These are phyloP conservation scores for Hansenula sp. DNA, from an alignment of 1,139 yeast species.

Conservation along the genomic window DNA sequence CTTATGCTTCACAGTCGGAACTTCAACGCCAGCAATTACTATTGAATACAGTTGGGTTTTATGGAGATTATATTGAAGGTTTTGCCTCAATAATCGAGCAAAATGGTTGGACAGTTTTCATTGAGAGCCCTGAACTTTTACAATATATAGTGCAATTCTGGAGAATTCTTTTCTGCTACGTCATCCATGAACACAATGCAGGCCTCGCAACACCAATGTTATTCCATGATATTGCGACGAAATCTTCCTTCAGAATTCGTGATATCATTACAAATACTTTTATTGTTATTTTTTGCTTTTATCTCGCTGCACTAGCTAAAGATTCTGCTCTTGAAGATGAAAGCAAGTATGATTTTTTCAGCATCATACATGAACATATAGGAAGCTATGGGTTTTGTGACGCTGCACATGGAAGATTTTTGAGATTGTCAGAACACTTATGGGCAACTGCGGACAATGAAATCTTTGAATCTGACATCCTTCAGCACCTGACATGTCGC, in stretches of 20 bases:
- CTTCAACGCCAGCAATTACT: slow-evolving; percentile 27
- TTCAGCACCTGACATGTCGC: slow-evolving; percentile 75
- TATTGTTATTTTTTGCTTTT: slow-evolving; percentile 22
- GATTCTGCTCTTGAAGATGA: neutral
- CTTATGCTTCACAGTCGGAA: slow-evolving; percentile 14
- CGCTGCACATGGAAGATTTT: slow-evolving; percentile 54
- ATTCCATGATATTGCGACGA: slow-evolving; percentile 26
- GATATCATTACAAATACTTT: slow-evolving; percentile 45
- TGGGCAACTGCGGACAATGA: slow-evolving; percentile 41
- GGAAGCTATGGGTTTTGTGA: slow-evolving; percentile 72
- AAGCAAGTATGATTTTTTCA: slow-evolving; percentile 36
- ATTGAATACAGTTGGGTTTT: slow-evolving; percentile 40
- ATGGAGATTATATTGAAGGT: slow-evolving; percentile 36
- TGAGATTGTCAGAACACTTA: slow-evolving; percentile 54
- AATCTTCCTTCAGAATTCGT: slow-evolving; percentile 40
- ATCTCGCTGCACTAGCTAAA: neutral
- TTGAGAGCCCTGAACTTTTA: neutral
- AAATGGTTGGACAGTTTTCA: slow-evolving; percentile 17
- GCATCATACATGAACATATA: slow-evolving; percentile 65
- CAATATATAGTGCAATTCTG: slow-evolving; percentile 17
- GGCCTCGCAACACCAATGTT: slow-evolving; percentile 15
- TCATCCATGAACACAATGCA: neutral
- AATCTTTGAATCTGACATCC: slow-evolving; percentile 53
- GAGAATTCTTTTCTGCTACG: slow-evolving; percentile 34
- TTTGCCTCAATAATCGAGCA: slow-evolving; percentile 15